Base-by-base conservation (phyloP, 768 basidiomycete genomes). In the Pleurotus pulmonarius region DNA sequence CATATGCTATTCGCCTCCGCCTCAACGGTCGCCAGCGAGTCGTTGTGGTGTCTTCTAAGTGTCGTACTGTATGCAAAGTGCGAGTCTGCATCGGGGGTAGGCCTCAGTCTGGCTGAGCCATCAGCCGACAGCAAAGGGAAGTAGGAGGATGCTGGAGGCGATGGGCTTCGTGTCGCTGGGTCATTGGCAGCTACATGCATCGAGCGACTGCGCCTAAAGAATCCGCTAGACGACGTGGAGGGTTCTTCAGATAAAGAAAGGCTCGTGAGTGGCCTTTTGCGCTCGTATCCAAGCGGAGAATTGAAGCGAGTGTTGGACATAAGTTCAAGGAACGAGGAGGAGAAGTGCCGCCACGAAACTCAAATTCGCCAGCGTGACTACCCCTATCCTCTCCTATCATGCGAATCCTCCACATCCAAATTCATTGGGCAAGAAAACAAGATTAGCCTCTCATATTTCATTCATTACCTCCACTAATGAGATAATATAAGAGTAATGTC, bases 51-150 rank as follows among this genome's bases (percentile, higher is more conserved):
- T 55, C 91, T 69, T 25, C 90, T 73, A 16, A 93, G 75, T 0
- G 87, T 90, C 0, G 90, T 92, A 61, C 88, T 91, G 68, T 90
- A 92, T 1, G 90, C 86, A 63, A 93, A 93, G 64, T 93, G 91
- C 3, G 81, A 67, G 26, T 80, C 77, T 1, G 91, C 88, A 51
- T 83, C 85, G 0, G 87, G 76, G 0, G 82, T 76, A 0, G 86
- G 83, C 34, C 82, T 77, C 8, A 86, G 74, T 59, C 82, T 77
- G 12, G 73, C 70, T 46, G 71, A 69, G 44, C 74, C 65, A 69
- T 82, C 75, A 53, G 71, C 74, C 16, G 81, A 75, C 29, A 84
- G 77, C 1, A 81, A 68, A 0, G 87, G 79, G 63, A 92, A 93
- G 69, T 92, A 92, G 0, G 88, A 79, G 2, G 90, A 91, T 0